Base-by-base conservation (phyloP, 2,329 filamentous ascomycete species). In the Colletotrichum sp. region DNA sequence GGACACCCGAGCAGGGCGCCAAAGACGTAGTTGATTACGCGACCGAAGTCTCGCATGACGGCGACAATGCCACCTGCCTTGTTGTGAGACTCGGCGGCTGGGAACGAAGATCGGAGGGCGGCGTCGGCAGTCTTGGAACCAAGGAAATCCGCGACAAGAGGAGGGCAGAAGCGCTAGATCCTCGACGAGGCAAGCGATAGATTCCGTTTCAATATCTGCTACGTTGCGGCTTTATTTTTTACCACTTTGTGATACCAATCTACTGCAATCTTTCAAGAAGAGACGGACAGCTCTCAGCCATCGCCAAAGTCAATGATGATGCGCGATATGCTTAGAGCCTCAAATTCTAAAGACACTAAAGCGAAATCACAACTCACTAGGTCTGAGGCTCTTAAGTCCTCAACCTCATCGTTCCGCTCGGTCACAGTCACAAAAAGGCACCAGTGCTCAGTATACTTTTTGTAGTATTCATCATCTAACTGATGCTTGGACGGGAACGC, bases 61-160 rank as follows among this genome's bases (percentile, higher is more conserved):
- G 92, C 12, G 93, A 94, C 81, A 94, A 94, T 80, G 92, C 92
- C 8, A 94, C 92, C 1, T 94, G 92, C 78, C 86, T 93, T 65
- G 92, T 94, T 13, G 90, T 94, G 30, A 85, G 93, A 64, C 87
- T 94, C 0, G 93, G 93, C 26, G 93, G 93, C 8, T 94, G 93
- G 93, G 93, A 94, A 84, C 87, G 92, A 72, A 89, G 95, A 76
- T 92, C 89, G 65, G 96, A 98, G 83, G 97, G 97, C 6, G 97
- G 97, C 0, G 84, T 96, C 75, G 96, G 96, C 4, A 97, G 95
- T 81, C 83, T 98, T 83, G 95, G 96, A 4, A 98, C 96, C 6
- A 98, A 96, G 86, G 96, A 98, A 88, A 92, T 96, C 82, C 91
- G 97, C 76, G 95, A 98, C 79, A 96, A 93, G 85, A 92, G 96